These are phyloP conservation scores for Amanita exitialis DNA, from an alignment of 768 basidiomycete genomes.

Conservation along the genomic window DNA sequence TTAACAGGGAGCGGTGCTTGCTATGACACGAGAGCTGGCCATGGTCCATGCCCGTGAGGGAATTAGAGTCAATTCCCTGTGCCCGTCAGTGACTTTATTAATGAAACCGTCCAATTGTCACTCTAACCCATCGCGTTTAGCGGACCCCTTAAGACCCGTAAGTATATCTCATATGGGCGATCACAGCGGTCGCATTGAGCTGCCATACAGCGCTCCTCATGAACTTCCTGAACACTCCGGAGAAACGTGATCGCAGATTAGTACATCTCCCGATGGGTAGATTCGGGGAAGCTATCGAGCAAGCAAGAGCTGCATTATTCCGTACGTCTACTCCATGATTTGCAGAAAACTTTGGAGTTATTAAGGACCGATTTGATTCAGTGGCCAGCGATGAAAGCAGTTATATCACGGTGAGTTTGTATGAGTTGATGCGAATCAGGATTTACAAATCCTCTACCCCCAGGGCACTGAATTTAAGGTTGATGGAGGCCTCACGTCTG, in stretches of 20 bases:
- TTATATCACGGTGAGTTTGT: slow-evolving; percentile 74
- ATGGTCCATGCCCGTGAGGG: slow-evolving; percentile 98
- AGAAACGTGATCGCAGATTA: slow-evolving; percentile 87
- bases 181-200: background rate
- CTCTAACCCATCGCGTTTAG: slow-evolving; percentile 26
- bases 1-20: slow-evolving; percentile 83
- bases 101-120: slow-evolving; percentile 4
- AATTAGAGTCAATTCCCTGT: slow-evolving; percentile 91
- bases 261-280: slow-evolving; percentile 94
- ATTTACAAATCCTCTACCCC: slow-evolving; percentile 4
- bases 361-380: slow-evolving; percentile 11
- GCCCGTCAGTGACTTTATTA: slow-evolving; percentile 60
- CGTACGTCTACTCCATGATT: slow-evolving; percentile 38
- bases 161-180: background rate
- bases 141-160: slow-evolving; percentile 92
- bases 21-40: slow-evolving; percentile 96
- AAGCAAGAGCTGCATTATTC: slow-evolving; percentile 90
- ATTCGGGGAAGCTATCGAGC: slow-evolving; percentile 94
- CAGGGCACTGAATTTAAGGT: slow-evolving; percentile 92
- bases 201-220: slow-evolving; percentile 72
- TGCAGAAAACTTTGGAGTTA: background rate
- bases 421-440: background rate
- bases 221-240: slow-evolving; percentile 95
- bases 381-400: slow-evolving; percentile 89
- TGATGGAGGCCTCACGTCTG: slow-evolving; percentile 86